These are phyloP conservation scores for Globisporangium heterothallicum DNA, from an alignment of 352 stramenopile species.

Conservation along the genomic window DNA sequence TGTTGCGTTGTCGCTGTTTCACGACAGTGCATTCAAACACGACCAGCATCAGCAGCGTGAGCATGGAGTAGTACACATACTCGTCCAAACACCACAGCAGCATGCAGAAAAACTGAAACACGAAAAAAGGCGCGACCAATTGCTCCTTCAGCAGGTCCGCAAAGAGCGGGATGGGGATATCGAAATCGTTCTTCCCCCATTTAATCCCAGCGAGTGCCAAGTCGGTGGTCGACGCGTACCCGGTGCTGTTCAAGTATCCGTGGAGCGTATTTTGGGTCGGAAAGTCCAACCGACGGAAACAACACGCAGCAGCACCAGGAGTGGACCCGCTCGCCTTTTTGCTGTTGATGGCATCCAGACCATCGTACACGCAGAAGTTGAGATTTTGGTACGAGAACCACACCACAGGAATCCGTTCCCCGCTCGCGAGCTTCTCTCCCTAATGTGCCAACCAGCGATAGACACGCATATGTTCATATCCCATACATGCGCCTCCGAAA, in stretches of 20 bases:
- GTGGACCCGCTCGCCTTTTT: conserved; percentile 2
- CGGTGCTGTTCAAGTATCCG: conserved; percentile 17
- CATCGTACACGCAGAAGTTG: conserved; percentile 58
- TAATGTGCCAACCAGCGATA: too few relatives aligned
- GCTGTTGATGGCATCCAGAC: conserved; percentile 20
- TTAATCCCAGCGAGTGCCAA: conserved; percentile 26
- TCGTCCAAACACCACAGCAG: conserved; percentile 95
- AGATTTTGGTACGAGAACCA: conserved; percentile 81
- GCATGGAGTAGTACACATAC: conserved; percentile 96
- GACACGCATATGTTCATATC: not conserved
- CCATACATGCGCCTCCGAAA: too few relatives aligned
- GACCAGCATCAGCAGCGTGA: conserved; percentile 93
- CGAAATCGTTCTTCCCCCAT: conserved; percentile 74
- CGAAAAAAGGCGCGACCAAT: conserved; percentile 94
- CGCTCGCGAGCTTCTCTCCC: conserved; percentile 14
- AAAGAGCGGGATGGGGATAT: conserved; percentile 85
- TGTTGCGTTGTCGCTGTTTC: conserved; percentile 84
- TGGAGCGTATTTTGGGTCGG: conserved; percentile 26
- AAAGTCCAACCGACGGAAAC: conserved; percentile 42
- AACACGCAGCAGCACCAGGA: too few relatives aligned
- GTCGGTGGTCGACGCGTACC: conserved; percentile 12
- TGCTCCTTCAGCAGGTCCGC: conserved; percentile 88
- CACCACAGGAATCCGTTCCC: conserved; percentile 30
- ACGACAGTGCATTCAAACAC: conserved; percentile 93
- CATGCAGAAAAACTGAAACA: conserved; percentile 96